Conservation (phyloP, 1,284 basidiomycete genomes). For the Chondrostereum purpureum region DNA sequence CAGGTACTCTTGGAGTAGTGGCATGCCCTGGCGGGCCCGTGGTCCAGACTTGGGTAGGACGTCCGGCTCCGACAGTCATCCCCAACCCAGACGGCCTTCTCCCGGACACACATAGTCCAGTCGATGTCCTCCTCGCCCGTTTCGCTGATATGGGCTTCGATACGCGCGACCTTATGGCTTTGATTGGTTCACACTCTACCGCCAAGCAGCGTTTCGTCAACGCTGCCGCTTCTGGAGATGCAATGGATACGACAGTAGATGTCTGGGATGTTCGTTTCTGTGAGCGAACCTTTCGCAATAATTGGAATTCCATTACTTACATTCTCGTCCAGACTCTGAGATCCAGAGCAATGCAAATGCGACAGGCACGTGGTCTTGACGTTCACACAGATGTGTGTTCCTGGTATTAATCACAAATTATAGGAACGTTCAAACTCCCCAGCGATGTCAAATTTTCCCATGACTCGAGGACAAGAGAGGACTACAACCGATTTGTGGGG, state of each 20-base stretch:
- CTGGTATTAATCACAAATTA: background rate
- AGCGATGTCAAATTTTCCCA: slow-evolving; percentile 12
- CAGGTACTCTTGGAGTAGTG: slow-evolving; percentile 7
- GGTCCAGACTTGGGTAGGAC: slow-evolving; percentile 12
- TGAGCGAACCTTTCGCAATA: background rate
- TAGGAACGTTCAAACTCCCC: slow-evolving; percentile 9
- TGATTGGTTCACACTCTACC: slow-evolving; percentile 14
- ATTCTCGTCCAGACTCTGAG: background rate
- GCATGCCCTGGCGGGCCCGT: slow-evolving; percentile 14
- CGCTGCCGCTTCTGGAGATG: background rate
- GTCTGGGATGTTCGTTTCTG: slow-evolving; percentile 16
- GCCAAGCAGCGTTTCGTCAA: slow-evolving; percentile 15
- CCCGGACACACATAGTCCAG: slow-evolving; percentile 9
- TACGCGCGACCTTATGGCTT: slow-evolving; percentile 12
- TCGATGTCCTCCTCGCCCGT: slow-evolving; percentile 8
- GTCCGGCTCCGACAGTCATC: slow-evolving; percentile 4
- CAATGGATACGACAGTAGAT: slow-evolving; percentile 13
- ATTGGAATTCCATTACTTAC: background rate
- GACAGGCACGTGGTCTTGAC: background rate
- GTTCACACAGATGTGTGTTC: background rate
- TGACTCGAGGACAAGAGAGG: slow-evolving; percentile 5
- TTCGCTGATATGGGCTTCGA: slow-evolving; percentile 16
- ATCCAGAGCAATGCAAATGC: background rate
- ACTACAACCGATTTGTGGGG: slow-evolving; percentile 11
- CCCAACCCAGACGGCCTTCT: slow-evolving; percentile 13